Evolutionary conservation across 306 rosid genomes (phyloP).

Genomic region (Casuarina glauca): DNA sequence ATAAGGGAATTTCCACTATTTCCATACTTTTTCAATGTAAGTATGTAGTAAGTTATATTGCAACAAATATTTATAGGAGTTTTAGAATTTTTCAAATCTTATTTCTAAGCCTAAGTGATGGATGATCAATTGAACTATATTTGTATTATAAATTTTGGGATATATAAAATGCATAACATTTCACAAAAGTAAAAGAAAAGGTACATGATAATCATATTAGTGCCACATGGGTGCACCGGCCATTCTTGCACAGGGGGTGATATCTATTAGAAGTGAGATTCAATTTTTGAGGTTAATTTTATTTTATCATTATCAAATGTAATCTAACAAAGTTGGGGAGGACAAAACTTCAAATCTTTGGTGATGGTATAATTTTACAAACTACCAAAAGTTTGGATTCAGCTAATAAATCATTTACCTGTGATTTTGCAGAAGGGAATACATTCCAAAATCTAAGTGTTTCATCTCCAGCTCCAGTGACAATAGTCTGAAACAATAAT

Average conservation of each 20-base stretch:
- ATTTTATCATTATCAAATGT: constrained; percentile 8
- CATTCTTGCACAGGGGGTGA: background rate
- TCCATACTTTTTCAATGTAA: too few species aligned
- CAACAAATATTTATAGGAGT: too few species aligned
- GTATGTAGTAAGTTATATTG: background rate
- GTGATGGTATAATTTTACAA: background rate
- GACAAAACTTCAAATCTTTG: background rate
- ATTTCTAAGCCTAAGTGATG: too few species aligned
- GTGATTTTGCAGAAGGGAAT: constrained; percentile 95
- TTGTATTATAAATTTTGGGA: too few species aligned
- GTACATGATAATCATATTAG: too few species aligned
- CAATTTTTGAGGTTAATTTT: constrained; percentile 6
- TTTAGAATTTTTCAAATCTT: too few species aligned
- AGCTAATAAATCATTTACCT: constrained; percentile 53
- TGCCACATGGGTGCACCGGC: too few species aligned
- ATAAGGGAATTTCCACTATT: background rate
- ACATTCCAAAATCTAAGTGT: constrained; percentile 98
- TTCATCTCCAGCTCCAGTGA: constrained; percentile 99
- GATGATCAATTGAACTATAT: too few species aligned
- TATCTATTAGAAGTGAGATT: background rate
- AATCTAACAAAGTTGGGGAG: constrained; percentile 1
- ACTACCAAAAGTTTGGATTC: background rate
- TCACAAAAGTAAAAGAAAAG: too few species aligned
- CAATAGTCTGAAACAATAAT: constrained; percentile 74
- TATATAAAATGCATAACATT: too few species aligned